A percentile compares a stretch with the other conserved stretches of the same genome.
phyloP scores from a whole-genome alignment of 169 alveolate genomes.

The Plasmodium knowlesi region DNA sequence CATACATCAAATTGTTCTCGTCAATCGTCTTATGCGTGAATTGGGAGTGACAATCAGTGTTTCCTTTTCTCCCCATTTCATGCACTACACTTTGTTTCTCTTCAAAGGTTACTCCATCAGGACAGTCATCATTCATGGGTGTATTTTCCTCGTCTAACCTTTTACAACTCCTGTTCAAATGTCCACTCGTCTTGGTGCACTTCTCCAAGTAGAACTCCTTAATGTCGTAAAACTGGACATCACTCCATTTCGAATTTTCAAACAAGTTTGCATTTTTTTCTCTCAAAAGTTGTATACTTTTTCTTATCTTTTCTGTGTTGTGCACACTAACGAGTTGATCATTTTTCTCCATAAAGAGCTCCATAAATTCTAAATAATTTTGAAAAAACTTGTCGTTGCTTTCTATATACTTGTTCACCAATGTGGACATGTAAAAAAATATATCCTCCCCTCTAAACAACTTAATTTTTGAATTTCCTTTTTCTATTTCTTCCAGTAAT shows the following conservation, averaged over 20 bases:
- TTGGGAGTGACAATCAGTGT: not conserved
- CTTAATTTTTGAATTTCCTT: slow-evolving; percentile 1
- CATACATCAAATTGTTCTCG: slow-evolving; percentile 10
- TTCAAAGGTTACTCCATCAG: not conserved
- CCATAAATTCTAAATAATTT: slow-evolving; percentile 49
- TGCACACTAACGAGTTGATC: slow-evolving; percentile 13
- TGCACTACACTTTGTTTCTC: not conserved
- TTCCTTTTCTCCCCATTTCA: not conserved
- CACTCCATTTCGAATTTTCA: slow-evolving; percentile 55
- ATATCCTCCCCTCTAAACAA: slow-evolving; percentile 6
- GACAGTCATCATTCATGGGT: not conserved
- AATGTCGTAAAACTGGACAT: slow-evolving; percentile 44
- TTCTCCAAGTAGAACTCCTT: not conserved
- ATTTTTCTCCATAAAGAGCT: slow-evolving; percentile 54
- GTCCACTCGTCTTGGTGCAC: not conserved
- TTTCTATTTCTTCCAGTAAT: slow-evolving; percentile 34
- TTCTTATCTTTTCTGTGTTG: slow-evolving; percentile 25
- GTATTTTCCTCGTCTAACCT: not conserved
- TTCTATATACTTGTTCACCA: slow-evolving; percentile 67
- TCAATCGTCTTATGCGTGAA: not conserved
- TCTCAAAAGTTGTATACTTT: slow-evolving; percentile 4
- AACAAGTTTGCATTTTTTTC: slow-evolving; percentile 26
- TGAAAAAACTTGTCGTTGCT: slow-evolving; percentile 40
- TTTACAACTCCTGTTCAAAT: not conserved
- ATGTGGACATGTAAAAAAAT: not conserved